Evolutionary conservation across 345 rosid species (phyloP).

Genomic region (Garcia nutans): DNA sequence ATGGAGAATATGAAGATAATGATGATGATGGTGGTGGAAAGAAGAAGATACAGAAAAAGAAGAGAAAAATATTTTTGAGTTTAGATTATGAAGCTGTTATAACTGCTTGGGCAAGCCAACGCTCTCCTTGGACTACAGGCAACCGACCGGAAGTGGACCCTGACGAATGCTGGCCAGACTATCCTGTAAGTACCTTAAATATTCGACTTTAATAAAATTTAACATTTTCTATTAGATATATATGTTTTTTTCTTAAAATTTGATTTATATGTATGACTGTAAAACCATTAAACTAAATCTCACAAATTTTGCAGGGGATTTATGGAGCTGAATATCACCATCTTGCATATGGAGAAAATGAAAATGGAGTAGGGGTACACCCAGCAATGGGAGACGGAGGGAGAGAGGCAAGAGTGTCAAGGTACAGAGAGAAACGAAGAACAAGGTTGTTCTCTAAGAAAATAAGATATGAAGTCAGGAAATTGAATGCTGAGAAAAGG

Average conservation of each 20-base stretch:
- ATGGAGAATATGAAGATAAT: slow-evolving; percentile 13
- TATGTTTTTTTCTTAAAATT: too few species aligned
- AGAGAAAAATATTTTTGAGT: slow-evolving; percentile 46
- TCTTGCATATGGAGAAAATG: slow-evolving; percentile 16
- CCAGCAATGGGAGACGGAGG: slow-evolving; percentile 48
- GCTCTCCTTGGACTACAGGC: slow-evolving; percentile 77
- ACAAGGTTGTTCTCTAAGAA: slow-evolving; percentile 91
- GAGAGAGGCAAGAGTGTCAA: slow-evolving; percentile 79
- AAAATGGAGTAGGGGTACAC: neutral
- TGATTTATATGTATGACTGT: too few species aligned
- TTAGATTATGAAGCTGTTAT: slow-evolving; percentile 71
- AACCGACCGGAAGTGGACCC: slow-evolving; percentile 56
- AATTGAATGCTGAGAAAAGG: slow-evolving; percentile 89
- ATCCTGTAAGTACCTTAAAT: neutral
- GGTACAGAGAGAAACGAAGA: slow-evolving; percentile 85
- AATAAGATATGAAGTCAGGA: slow-evolving; percentile 93
- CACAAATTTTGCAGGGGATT: slow-evolving; percentile 27
- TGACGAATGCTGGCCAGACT: slow-evolving; percentile 44
- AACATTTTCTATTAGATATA: too few species aligned
- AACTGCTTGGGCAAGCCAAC: slow-evolving; percentile 63
- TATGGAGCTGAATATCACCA: slow-evolving; percentile 28
- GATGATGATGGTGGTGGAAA: neutral
- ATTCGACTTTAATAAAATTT: too few species aligned
- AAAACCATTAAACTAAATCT: too few species aligned
- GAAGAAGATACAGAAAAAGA: slow-evolving; percentile 32